Evolutionary conservation across 257 asterid genomes (phyloP).

Genomic region (Scutellaria minor): DNA sequence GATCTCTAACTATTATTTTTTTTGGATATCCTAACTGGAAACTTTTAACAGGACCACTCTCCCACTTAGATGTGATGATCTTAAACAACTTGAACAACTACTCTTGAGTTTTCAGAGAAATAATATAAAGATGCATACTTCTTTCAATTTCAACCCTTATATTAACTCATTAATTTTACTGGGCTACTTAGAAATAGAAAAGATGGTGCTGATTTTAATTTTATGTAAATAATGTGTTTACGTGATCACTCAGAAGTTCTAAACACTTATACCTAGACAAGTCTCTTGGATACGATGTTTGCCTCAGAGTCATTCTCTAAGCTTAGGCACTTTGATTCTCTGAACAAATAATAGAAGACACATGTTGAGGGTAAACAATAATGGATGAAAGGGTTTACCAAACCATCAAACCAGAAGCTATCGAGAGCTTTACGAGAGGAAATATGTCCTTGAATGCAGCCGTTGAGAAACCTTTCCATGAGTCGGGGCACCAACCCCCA

Average conservation of each 20-base stretch:
- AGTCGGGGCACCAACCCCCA: constrained; percentile 84
- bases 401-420: constrained; percentile 84
- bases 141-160: background rate
- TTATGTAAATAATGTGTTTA: too few species aligned
- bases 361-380: background rate
- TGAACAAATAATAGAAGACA: background rate
- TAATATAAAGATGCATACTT: background rate
- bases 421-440: constrained; percentile 84
- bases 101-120: background rate
- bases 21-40: background rate
- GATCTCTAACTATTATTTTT: background rate
- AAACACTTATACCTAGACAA: background rate
- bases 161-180: background rate
- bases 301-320: background rate
- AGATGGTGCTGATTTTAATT: too few species aligned
- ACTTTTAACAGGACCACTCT: background rate
- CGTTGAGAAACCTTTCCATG: constrained; percentile 75
- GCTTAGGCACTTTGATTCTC: background rate
- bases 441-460: constrained; percentile 74
- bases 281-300: background rate
- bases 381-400: constrained; percentile 53
- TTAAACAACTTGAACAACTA: background rate
- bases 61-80: background rate
- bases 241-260: too few species aligned
- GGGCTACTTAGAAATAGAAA: background rate